Percentiles rank a stretch among this genome's conserved stretches.
These are phyloP conservation scores for Barnettozyma sucrosica DNA, from an alignment of 805 yeast genomes.

Conservation along the genomic window DNA sequence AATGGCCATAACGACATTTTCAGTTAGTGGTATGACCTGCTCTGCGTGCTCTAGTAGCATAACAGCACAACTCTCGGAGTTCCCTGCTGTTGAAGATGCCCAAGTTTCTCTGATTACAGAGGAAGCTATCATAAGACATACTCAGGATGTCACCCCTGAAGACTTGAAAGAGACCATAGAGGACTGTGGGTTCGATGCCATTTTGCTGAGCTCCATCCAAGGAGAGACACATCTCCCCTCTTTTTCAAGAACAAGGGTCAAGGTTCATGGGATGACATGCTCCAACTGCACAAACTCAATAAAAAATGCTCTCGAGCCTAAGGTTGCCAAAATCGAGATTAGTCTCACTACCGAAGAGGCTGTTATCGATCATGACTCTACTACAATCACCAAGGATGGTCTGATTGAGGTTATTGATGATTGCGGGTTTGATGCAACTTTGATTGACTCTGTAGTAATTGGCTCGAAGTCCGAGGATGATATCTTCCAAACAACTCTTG, in stretches of 20 bases:
- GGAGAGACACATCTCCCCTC: background rate
- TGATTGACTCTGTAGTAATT: slow-evolving; percentile 14
- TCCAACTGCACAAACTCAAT: slow-evolving; percentile 73
- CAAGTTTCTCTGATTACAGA: slow-evolving; percentile 75
- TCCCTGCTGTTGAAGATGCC: slow-evolving; percentile 47
- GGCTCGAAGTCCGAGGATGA: background rate
- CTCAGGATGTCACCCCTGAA: slow-evolving; percentile 24
- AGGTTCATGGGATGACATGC: slow-evolving; percentile 77
- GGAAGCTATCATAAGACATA: slow-evolving; percentile 54
- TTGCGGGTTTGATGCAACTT: slow-evolving; percentile 59
- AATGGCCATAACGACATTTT: slow-evolving; percentile 15
- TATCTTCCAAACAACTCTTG: slow-evolving; percentile 3
- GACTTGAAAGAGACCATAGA: slow-evolving; percentile 50
- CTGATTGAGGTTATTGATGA: slow-evolving; percentile 58
- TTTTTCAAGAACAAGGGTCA: slow-evolving; percentile 14
- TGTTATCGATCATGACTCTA: slow-evolving; percentile 40
- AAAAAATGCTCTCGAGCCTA: slow-evolving; percentile 41
- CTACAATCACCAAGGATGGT: slow-evolving; percentile 23
- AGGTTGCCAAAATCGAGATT: slow-evolving; percentile 50
- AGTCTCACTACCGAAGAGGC: slow-evolving; percentile 78
- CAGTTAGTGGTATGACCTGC: slow-evolving; percentile 78
- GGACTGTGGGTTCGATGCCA: slow-evolving; percentile 52
- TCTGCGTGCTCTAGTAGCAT: slow-evolving; percentile 74
- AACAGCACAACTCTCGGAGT: slow-evolving; percentile 43
- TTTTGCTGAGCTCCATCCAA: slow-evolving; percentile 5